A percentile compares a stretch with the other conserved stretches of the same genome.
Evolutionary conservation across 2,329 filamentous ascomycete species (phyloP).

Genomic region (Xylaria sp.): DNA sequence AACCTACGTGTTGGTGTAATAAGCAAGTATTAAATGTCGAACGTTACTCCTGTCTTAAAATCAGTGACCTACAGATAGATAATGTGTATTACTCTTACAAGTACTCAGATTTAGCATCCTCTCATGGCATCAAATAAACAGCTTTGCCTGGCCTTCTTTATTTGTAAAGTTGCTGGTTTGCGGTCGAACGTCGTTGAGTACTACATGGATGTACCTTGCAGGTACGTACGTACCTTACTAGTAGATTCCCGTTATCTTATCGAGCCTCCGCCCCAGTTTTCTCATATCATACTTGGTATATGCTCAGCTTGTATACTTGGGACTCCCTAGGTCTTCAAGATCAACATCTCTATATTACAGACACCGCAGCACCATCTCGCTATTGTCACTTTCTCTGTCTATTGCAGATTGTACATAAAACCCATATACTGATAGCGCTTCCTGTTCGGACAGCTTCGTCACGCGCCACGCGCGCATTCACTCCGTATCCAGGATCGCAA

Average conservation of each 20-base stretch:
- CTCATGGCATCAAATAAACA: too few relatives aligned
- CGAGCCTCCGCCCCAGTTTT: constrained; percentile 15
- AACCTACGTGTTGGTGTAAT: too few relatives aligned
- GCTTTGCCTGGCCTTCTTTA: too few relatives aligned
- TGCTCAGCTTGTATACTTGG: background rate
- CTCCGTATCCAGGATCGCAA: background rate
- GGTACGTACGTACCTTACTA: background rate
- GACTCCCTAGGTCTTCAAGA: background rate
- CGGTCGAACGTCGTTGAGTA: background rate
- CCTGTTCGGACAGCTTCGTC: background rate
- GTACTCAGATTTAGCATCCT: too few relatives aligned
- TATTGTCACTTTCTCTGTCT: too few relatives aligned
- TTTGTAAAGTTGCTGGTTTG: too few relatives aligned
- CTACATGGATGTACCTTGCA: too few relatives aligned
- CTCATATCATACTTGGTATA: background rate
- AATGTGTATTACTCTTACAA: too few relatives aligned
- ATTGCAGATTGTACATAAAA: background rate
- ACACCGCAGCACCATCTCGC: background rate
- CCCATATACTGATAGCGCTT: background rate
- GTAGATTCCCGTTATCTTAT: constrained; percentile 20
- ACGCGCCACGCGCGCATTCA: background rate
- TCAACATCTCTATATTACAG: background rate
- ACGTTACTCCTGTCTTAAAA: background rate
- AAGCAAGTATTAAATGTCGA: background rate
- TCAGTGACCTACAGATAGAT: too few relatives aligned